Evolutionary conservation across 345 rosid genomes (phyloP), one percentile per base, ranked within the genome.

Genomic region (Boechera divaricarpa): DNA sequence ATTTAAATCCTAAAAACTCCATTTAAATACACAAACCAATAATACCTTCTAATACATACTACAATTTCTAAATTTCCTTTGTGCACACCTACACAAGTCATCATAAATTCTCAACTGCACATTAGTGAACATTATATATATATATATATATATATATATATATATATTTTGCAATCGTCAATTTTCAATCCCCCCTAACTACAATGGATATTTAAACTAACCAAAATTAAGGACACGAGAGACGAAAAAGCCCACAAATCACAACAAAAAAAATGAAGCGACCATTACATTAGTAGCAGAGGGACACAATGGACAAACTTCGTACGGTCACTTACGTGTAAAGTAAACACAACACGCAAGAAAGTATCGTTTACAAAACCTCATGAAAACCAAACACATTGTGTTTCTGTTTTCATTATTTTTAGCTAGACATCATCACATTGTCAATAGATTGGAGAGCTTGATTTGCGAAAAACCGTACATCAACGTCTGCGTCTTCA

Each of bases 401-500:
- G 0, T 63, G 32, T 53, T 32, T 3, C 11, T 5, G 4, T 54
- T 6, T 10, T 47, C 9, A 5, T 12, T 5, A 36, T 12, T 31
- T 38, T 68, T 91, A 87, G 83, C 81, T 82, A 59, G 93, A 88
- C 94, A 94, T 91, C 93, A 89, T 86, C 52, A 85, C 86, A 35
- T 86, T 87, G 64, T 90, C 90, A 67, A 86, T 90, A 0, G 96
- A 85, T 68, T 86, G 96, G 48, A 94, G 78, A n/a, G 96, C 98
- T 87, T 90, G 87, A 65, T 75, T 85, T 24, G 98, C 93, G 67
- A 90, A 94, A 56, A 82, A 94, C 15, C 98, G 85, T 44, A 94
- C 98, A 83, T 91, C 97, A 26, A 90, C 97, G 41, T 94, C 98
- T 11, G 98, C 94, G 68, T 94, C 98, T 81, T 91, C 97, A 12